A percentile compares a stretch with the other conserved stretches of the same genome.
These are phyloP conservation scores for Linderniella brevidens DNA, from an alignment of 257 asterid genomes.

Conservation along the genomic window DNA sequence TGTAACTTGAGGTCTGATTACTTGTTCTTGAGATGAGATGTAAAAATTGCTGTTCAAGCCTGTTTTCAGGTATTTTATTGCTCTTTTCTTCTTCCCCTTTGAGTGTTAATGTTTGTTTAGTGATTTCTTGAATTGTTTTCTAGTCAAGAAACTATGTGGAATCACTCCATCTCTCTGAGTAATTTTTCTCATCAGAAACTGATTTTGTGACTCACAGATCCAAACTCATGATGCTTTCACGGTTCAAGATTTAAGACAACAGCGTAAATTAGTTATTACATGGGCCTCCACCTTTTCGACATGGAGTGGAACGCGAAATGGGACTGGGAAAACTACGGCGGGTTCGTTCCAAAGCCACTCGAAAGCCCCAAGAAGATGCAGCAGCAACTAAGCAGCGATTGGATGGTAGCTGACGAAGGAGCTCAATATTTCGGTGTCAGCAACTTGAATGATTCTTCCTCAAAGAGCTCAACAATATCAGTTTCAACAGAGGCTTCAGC, in stretches of 20 bases:
- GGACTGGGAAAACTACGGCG: slow-evolving; percentile 59
- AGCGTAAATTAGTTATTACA: slow-evolving; percentile 10
- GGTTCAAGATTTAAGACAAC: slow-evolving; percentile 11
- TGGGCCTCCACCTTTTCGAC: slow-evolving; percentile 21
- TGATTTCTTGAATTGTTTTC: too few species aligned
- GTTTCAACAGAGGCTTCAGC: slow-evolving; percentile 49
- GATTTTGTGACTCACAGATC: slow-evolving; percentile 15
- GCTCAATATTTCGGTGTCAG: slow-evolving; percentile 30
- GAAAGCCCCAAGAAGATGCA: slow-evolving; percentile 37
- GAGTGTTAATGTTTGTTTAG: too few species aligned
- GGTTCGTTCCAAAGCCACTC: slow-evolving; percentile 29
- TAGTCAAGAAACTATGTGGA: too few species aligned
- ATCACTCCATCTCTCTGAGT: too few species aligned
- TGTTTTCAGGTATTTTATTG: too few species aligned
- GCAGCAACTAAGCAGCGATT: slow-evolving; percentile 33
- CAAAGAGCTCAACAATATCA: slow-evolving; percentile 45
- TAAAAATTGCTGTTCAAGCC: too few species aligned
- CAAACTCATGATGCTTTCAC: slow-evolving; percentile 13
- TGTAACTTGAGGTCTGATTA: too few species aligned
- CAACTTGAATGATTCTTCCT: slow-evolving; percentile 39
- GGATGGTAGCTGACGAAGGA: slow-evolving; percentile 50
- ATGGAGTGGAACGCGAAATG: slow-evolving; percentile 69
- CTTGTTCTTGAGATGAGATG: too few species aligned
- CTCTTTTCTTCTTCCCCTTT: too few species aligned
- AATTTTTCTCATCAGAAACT: not conserved